Evolutionary conservation across 805 yeast genomes (phyloP), one percentile per base, ranked within the genome.

Genomic region (Wickerhamomyces sydowiorum): DNA sequence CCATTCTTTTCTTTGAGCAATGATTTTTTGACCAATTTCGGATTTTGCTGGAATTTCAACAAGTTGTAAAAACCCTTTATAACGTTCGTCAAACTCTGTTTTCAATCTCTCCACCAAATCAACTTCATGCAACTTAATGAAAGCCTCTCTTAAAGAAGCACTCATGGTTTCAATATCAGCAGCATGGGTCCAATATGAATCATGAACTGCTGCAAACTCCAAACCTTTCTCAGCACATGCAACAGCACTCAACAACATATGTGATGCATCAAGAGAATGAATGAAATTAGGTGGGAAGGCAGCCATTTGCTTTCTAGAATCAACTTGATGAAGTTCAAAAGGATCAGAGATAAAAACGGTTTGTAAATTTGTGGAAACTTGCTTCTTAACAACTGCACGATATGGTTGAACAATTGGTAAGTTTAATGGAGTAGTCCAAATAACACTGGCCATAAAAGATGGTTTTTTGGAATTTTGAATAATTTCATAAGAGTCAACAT

Each of bases 111-210:
- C 76, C 53, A 91, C 75, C 51, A 90, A 69, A 60, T 89, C 82
- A 25, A 75, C 81, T 46, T 75, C 75, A 60, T 91, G 97, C 42
- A 91, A 68, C 40, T 73, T 66, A 47, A 93, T 82, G 60, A 91
- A 91, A 44, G 86, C 81, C 29, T 84, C 81, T 57, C 99, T 75
- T 49, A 93, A 67, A 36, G 75, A 66, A 13, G 53, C 55, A 61
- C 81, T 87, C 93, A 91, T 82, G 3, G 56, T 58, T 45, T 80
- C 82, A 33, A 91, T 80, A 59, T 86, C 91, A 38, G 78, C 67
- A 1, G 99, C 97, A 60, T 93, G 98, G 0, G 98, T 89, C 99
- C 99, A 91, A 61, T 86, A 91, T 1, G 98, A 91, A 61, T 91
- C 99, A 63, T 91, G 99, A 20, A 91, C 99, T 1, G 98, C 80